Base-by-base conservation (phyloP, 345 rosid genomes). In the Erysimum cheiranthoides region DNA sequence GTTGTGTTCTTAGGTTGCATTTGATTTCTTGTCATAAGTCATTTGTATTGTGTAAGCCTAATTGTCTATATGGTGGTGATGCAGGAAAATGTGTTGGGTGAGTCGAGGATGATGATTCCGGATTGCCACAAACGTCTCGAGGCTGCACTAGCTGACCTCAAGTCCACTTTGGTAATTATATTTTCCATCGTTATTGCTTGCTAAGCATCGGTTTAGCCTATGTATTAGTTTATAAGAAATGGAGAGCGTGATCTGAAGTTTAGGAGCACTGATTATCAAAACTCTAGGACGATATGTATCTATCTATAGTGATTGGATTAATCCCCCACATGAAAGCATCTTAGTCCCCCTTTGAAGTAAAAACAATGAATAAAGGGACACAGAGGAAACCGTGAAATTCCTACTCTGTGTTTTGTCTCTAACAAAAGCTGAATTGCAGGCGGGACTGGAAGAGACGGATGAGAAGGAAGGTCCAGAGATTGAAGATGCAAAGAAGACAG, bases 41-140 rank as follows among this genome's bases (percentile, higher is more conserved):
- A 59, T 60, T 60, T 59, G 68, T 5, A 25, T 60, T 28, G 14
- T 60, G 38, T 36, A 13, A 32, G 27, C 35, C 21, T 30, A 8
- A 47, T 47, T 60, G n/a, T 57, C 4, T 30, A 4, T 72, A 14
- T 71, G 74, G 74, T 56, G 70, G 31, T 70, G 71, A 32, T 47
- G 70, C 85, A 91, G 95, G 98, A 94, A 79, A 94, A 94, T 75
- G 98, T 94, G 78, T 85, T 94, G 75, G 97, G 93, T 71, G 97
- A 92, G 77, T 94, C 97, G 43, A 92, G 97, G 82, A 94, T 94
- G 97, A 94, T 94, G 98, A 79, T 92, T 75, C 98, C 97, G 4
- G 96, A 94, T 76, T 87, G 97, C 56, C 90, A 78, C 81, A 91
- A 89, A 83, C 92, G 97, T 71, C 85, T 91, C 11, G 96, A 90